Evolutionary conservation across 2,329 filamentous ascomycete genomes (phyloP), one percentile per base, ranked within the genome.

Genomic region (Aaosphaeria pasadenensis): DNA sequence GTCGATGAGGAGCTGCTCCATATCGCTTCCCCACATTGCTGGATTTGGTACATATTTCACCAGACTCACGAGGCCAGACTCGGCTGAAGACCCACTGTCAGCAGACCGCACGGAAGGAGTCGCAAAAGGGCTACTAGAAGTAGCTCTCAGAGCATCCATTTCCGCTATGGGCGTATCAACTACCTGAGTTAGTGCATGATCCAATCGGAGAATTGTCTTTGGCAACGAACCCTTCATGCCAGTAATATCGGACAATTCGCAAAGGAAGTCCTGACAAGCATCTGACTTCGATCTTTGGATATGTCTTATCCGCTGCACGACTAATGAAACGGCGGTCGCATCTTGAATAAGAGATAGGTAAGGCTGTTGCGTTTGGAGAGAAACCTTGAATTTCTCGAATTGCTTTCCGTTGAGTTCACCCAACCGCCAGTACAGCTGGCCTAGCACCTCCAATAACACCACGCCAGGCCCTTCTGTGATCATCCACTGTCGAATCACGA

Each of bases 351-450:
- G 57, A 11, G 58, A 55, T 6, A 59, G 43, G 48, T 66, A 67
- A 1, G 58, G 49, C 41, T 59, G 56, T 30, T 62, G 60, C 43
- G 57, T 54, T 46, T 64, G 62, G 6, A 67, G 53, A 30, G 56
- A 48, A 5, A 40, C 44, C 49, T 67, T 67, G 60, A 67, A 65
- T 49, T 62, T 66, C 42, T 67, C 63, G 35, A 66, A 67, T 44
- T 66, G 64, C 49, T 64, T 67, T 46, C 63, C 65, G 53, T 67
- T 66, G 47, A 67, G 64, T 42, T 67, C 64, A 33, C 63, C 63
- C 43, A 67, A 44, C 11, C 64, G 58, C 64, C 64, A 67, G 49
- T 66, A 67, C 3, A 66, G 54, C 41, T 67, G 64, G n/a, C 64
- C 64, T 5, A 67, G 57, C 7, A 67, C 63, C 47, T 67, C 62